These are phyloP conservation scores for Articulospora tetracladia DNA, from an alignment of 495 filamentous ascomycete species.

Conservation along the genomic window DNA sequence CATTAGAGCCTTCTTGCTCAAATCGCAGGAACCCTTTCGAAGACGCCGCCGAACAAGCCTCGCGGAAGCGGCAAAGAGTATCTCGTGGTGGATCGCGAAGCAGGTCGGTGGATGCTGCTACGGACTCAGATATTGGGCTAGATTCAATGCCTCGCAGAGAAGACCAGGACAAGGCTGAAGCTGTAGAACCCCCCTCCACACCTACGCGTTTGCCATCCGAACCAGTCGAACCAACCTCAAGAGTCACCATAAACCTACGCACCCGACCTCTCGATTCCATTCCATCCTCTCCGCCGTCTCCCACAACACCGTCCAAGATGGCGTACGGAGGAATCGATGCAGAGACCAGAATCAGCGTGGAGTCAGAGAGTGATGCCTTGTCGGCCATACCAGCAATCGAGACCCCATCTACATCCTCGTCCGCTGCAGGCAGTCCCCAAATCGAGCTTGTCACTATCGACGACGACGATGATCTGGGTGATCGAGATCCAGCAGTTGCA, in stretches of 20 bases:
- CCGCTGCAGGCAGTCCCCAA: slow-evolving; percentile 31
- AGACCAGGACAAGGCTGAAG: slow-evolving; percentile 37
- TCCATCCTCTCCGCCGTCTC: slow-evolving; percentile 43
- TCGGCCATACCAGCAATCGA: slow-evolving; percentile 23
- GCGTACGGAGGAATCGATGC: slow-evolving; percentile 5
- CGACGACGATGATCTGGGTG: slow-evolving; percentile 19
- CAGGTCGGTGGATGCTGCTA: slow-evolving; percentile 21
- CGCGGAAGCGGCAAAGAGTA: slow-evolving; percentile 45
- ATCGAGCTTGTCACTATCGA: slow-evolving; percentile 17
- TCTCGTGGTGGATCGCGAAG: slow-evolving; percentile 23
- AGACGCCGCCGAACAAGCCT: slow-evolving; percentile 45
- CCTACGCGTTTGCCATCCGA: slow-evolving; percentile 20
- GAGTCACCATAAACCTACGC: slow-evolving; percentile 51
- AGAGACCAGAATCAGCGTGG: slow-evolving; percentile 20
- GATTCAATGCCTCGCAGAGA: slow-evolving; percentile 37
- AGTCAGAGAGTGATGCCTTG: slow-evolving; percentile 26
- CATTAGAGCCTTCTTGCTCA: slow-evolving; percentile 56
- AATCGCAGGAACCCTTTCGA: slow-evolving; percentile 51
- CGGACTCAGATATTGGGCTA: slow-evolving; percentile 25
- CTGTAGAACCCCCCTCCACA: slow-evolving; percentile 20
- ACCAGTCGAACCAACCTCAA: slow-evolving; percentile 28
- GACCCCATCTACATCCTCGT: slow-evolving; percentile 32
- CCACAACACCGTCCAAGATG: slow-evolving; percentile 28
- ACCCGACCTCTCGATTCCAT: slow-evolving; percentile 37
- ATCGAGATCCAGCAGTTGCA: slow-evolving; percentile 16